Evolutionary conservation across 2,329 filamentous ascomycete species (phyloP), one percentile per base, ranked within the genome.

Genomic region (Myriosclerotinia scirpicola): DNA sequence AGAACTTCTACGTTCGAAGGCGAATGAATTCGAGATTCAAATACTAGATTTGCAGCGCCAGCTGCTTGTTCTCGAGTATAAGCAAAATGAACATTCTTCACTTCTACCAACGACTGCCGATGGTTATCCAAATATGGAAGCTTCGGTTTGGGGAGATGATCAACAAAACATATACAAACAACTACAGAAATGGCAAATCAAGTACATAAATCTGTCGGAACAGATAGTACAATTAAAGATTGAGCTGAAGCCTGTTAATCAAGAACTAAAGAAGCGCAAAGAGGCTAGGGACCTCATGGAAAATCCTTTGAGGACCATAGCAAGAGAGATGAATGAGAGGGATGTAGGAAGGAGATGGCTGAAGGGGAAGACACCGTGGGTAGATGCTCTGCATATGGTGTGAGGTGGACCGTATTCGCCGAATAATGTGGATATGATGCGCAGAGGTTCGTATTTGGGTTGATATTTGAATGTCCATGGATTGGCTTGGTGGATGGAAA

Each of bases 281-380:
- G 44, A 50, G 26, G 5, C n/a, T 5, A 61, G 44, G n/a, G 14
- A 61, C 14, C 46, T 9, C 17, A 11, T 50, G 2, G 8, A 36
- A 14, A 2, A 26, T 20, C 30, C 44, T 5, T 8, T 61, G 2
- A 61, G 20, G 22, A 36, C 26, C 46, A 50, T 61, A 26, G 44
- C 44, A 8, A 38, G 8, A 22, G 30, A 38, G 8, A 26, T 50
- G 34, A 50, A 26, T 38, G 58, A 50, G 15, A 61, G 44, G n/a
- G 14, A 22, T 26, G 8, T 38, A 12, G 58, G 58, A 20, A 50
- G 44, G 15, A 61, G 15, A 50, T 61, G 58, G 58, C 20, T 61
- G 34, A 15, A 5, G 8, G 34, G 44, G 15, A 5, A 40, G 14
- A 8, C 20, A 14, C 44, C 34, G 1, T 61, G 58, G 58, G 44